Base-by-base conservation (phyloP, 768 basidiomycete genomes). In the Chlorophyllum brunneum region DNA sequence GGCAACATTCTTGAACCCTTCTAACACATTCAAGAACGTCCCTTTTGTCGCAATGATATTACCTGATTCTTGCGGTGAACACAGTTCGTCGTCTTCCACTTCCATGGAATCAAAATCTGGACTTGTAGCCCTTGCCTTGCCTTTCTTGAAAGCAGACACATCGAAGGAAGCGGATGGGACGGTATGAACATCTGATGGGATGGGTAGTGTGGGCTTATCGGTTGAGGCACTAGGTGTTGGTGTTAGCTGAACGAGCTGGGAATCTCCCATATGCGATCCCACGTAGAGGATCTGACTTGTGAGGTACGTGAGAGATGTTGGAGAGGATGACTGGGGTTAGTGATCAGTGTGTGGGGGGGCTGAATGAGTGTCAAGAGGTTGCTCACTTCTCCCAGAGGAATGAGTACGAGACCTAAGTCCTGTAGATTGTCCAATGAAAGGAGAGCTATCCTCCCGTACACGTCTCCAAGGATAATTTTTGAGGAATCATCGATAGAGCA, bases 241-340 rank as follows among this genome's bases (percentile, higher is more conserved):
- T 9, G 71, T 77, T 49, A 95, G 78, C 45, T 78, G 75, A 2
- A 94, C 59, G 8, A 95, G 67, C 57, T 92, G 88, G 1, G 91
- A 87, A 63, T 94, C 84, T 15, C 90, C 91, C 13, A 79, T 71
- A 58, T 92, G 87, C 5, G 92, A 94, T 15, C 92, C 89, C 18
- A 93, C 71, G 61, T 85, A 95, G 6, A 93, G 56, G 7, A 79
- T 67, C 63, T 89, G 84, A 41, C 80, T 76, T 4, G 82, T 74
- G 10, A 97, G 74, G 59, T 92, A 86, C 1, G 86, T 82, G 54
- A 95, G 61, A 9, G 82, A 77, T 8, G 76, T 87, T 0, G 91
- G 72, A 8, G 90, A 75, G 1, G 92, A 88, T 26, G 79, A 78
- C 89, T 92, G 16, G n/a, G n/a, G n/a, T n/a, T n/a, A n/a, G n/a